Evolutionary conservation across 202 grass and related monocot species (phyloP), one percentile per base, ranked within the genome.

Genomic region (Setaria viridis): DNA sequence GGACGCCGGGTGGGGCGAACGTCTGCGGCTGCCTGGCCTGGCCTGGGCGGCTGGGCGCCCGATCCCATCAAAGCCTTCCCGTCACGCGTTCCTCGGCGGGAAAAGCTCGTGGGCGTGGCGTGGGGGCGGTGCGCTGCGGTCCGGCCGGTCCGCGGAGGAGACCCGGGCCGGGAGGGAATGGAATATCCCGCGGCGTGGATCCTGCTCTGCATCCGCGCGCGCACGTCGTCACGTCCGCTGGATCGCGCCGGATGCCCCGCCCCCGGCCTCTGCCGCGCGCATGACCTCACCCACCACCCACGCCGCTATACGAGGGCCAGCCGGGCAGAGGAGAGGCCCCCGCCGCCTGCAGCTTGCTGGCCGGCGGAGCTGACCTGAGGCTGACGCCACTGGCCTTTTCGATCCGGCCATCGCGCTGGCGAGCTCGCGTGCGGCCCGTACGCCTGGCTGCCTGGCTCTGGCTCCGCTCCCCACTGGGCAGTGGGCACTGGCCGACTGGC

Each of bases 81-180:
- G 59, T 87, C 89, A 87, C 85, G 85, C 85, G 30, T 91, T 91
- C 89, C 81, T 81, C 89, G 85, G 76, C 85, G 85, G 76, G 76
- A 84, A 91, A 80, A 15, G 53, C 85, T 84, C 85, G 72, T 55
- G 58, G 58, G 45, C 45, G 57, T 19, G 16, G 17, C 1, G 69
- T 51, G 43, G 69, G 67, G 45, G 62, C 30, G 30, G 45, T 8
- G 4, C 4, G 5, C 2, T 3, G 11, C 3, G 1, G 25, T 25
- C 25, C 25, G 25, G 25, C 25, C 25, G 25, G 25, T 25, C 25
- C 10, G 4, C 1, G 30, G 30, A 32, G 12, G 35, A 19, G 39
- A n/a, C 3, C 49, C 49, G 25, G 9, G 3, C 4, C 14, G 15
- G 15, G 53, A 19, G 11, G 25, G 25, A 25, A 25, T 25, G 70